Percentiles rank a stretch among this genome's conserved stretches.
phyloP scores from a whole-genome alignment of 164 flowering plant genomes.

The Berberis thunbergii region DNA sequence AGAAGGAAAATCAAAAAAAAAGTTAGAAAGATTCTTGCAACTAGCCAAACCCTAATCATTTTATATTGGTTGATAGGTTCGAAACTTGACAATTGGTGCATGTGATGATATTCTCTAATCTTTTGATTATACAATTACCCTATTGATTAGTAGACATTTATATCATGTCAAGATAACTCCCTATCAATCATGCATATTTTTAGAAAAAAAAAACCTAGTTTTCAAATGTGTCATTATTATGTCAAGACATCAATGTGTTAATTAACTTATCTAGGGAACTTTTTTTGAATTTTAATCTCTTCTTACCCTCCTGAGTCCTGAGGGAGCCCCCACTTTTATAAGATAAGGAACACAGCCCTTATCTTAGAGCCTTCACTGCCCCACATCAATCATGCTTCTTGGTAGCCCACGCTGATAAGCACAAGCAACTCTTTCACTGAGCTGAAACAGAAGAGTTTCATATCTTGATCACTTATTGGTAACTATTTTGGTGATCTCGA shows the following conservation, averaged over 20 bases:
- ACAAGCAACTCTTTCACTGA: too few relatives aligned
- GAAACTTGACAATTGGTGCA: slow-evolving; percentile 5
- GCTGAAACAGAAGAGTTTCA: too few relatives aligned
- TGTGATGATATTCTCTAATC: not conserved
- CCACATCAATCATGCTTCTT: not conserved
- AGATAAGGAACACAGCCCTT: slow-evolving; percentile 4
- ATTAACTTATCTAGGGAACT: not conserved
- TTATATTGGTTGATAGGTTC: slow-evolving; percentile 6
- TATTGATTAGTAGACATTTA: slow-evolving; percentile 3
- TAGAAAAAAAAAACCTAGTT: too few relatives aligned
- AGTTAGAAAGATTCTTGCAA: slow-evolving; percentile 3
- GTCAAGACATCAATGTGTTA: not conserved
- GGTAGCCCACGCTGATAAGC: not conserved
- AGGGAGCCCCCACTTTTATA: not conserved
- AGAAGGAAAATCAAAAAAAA: not conserved
- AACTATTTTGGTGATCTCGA: too few relatives aligned
- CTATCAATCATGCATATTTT: not conserved
- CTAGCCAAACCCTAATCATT: slow-evolving; percentile 2
- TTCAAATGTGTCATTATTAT: not conserved
- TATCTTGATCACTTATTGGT: too few relatives aligned
- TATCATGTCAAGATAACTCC: not conserved
- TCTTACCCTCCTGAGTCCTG: not conserved
- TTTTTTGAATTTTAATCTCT: not conserved
- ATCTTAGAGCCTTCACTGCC: not conserved
- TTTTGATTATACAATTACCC: slow-evolving; percentile 3